Evolutionary conservation across 2,329 filamentous ascomycete genomes (phyloP), one percentile per base, ranked within the genome.

Genomic region (Penicillium sp.): DNA sequence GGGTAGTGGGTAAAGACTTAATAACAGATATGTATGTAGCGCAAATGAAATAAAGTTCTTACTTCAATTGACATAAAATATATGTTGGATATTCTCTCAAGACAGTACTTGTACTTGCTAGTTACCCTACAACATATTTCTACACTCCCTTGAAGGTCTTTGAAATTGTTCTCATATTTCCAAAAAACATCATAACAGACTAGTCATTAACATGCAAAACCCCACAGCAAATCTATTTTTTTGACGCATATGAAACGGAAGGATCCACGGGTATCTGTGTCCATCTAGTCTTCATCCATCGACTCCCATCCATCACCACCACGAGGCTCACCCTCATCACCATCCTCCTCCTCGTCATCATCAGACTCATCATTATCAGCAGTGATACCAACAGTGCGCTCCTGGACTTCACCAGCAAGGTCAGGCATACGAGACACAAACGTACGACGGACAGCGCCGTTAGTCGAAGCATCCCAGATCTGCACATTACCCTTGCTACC

Each of bases 391-490:
- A 97, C 85, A 48, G 94, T 79, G 57, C 90, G 85, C 76, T 99
- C 93, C 71, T 83, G 79, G 25, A 87, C 85, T 47, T 86, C 84
- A 17, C 81, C 86, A 49, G 85, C 85, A 7, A 81, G 77, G 61
- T 81, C 78, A 36, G 85, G 82, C 57, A 93, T 82, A 57, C 86
- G 87, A 68, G 80, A 85, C 36, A 89, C 91, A 78, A 99, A 99
- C 1, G 89, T 88, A 62, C 89, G 84, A 58, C 94, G 86, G 33
- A 99, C 91, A 27, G 89, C 89, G 15, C 85, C 86, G 73, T 99
- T 99, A 57, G 94, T 99, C 74, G 91, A 88, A 23, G 94, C 97
- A 76, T 97, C 93, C 94, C 94, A 99, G 53, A 99, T 87, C 73
- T 96, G 90, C 71, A 97, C 87, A 36, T 86, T 85, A 45, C 94